phyloP scores from a whole-genome alignment of 345 rosid species.

The Citrus sp. region DNA sequence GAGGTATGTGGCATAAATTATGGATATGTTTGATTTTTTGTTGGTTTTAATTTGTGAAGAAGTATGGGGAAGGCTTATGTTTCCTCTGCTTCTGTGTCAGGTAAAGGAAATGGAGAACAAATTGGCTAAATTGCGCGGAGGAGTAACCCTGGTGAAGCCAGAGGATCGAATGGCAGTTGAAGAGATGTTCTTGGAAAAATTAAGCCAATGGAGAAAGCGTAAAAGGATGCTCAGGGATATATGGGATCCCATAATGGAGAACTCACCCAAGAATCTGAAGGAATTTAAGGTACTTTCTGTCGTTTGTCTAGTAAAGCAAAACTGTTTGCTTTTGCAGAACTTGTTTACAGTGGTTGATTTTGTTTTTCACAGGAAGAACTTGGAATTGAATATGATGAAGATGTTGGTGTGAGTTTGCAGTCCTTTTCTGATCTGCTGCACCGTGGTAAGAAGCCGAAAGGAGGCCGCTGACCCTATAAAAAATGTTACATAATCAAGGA shows the following conservation, averaged over 20 bases:
- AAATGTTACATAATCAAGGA: constrained; percentile 2
- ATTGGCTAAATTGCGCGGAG: constrained; percentile 61
- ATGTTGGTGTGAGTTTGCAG: constrained; percentile 67
- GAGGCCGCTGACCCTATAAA: constrained; percentile 38
- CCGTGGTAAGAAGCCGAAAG: constrained; percentile 50
- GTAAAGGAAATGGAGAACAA: constrained; percentile 72
- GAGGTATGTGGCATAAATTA: constrained; percentile 41
- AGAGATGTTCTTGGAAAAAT: constrained; percentile 51
- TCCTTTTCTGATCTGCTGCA: constrained; percentile 53
- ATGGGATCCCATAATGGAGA: constrained; percentile 90
- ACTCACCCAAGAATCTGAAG: constrained; percentile 71
- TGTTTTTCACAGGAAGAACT: constrained; percentile 71
- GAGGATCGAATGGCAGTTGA: constrained; percentile 72
- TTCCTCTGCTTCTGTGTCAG: constrained; percentile 31
- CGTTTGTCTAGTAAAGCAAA: background rate
- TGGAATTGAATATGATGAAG: constrained; percentile 89
- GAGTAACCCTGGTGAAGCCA: constrained; percentile 74
- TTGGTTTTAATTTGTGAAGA: background rate
- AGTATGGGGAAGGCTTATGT: background rate
- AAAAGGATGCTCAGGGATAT: constrained; percentile 92
- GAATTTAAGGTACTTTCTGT: constrained; percentile 64
- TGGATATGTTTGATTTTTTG: background rate
- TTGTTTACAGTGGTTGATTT: constrained; percentile 13
- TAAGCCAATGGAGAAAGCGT: constrained; percentile 84
- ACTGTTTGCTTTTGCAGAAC: background rate